Evolutionary conservation across 2,329 filamentous ascomycete species (phyloP), one percentile per base, ranked within the genome.

Genomic region (Lomentospora prolificans): DNA sequence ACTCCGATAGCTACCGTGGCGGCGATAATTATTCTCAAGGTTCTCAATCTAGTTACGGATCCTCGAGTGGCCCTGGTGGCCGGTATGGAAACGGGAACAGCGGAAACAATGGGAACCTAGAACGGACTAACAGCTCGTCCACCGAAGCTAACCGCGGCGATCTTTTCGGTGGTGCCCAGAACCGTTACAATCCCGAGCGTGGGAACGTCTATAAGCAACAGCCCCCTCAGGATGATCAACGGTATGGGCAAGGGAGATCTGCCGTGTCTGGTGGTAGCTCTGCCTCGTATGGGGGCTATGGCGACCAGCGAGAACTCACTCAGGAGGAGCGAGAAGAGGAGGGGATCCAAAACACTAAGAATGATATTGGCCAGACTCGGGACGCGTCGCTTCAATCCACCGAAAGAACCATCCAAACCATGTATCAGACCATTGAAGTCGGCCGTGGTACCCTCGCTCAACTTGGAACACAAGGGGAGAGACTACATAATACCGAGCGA

Each of bases 401-500:
- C 2, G 10, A 25, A n/a, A 25, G 70, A 36, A 71, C 70, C 10
- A 68, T 72, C 3, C 67, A 69, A 58, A 71, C 72, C 69, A 69
- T 68, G 46, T 71, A 71, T 36, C 70, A 72, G 56, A 68, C 91
- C 30, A 25, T 59, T 10, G 52, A 56, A 17, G 48, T 54, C 28
- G 44, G 3, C 24, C 28, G 39, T 53, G 56, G 44, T 51, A 53
- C 22, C 56, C 53, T 27, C 27, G 3, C 59, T 39, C 79, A 86
- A 57, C 80, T 95, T 10, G 87, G 85, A 55, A 82, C 79, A 12
- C 90, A 96, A 68, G 87, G 86, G 58, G 89, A 95, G 66, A 80
- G 86, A 14, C 79, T 95, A 56, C 82, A 91, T 66, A 89, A 91
- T 65, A 89, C 87, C 0, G 89, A 95, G 69, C 82, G 82, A 69